These are phyloP conservation scores for Exophiala alcalophila DNA, from an alignment of 2,329 filamentous ascomycete species.

Conservation along the genomic window DNA sequence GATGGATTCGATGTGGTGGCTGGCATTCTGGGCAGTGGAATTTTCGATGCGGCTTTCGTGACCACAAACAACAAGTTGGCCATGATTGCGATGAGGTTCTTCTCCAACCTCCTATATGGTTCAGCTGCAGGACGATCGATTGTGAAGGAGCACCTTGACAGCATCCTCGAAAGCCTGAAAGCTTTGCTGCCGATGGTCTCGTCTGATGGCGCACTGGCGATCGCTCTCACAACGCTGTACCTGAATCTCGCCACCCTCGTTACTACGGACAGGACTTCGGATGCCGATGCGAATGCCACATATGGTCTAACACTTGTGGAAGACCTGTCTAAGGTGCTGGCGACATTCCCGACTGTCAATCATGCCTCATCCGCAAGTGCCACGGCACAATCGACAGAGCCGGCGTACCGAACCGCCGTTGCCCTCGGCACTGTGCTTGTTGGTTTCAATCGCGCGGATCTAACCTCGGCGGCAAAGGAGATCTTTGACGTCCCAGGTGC, in stretches of 20 bases:
- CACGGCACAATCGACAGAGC: conserved; percentile 72
- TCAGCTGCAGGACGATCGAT: conserved; percentile 68
- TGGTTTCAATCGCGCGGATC: conserved; percentile 55
- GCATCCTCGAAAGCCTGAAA: conserved; percentile 62
- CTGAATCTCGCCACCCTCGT: conserved; percentile 82
- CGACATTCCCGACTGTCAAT: conserved; percentile 23
- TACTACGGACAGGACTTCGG: conserved; percentile 43
- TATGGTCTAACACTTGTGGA: conserved; percentile 56
- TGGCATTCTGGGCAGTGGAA: conserved; percentile 55
- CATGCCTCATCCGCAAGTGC: conserved; percentile 29
- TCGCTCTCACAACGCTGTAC: conserved; percentile 76
- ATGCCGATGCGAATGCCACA: conserved; percentile 39
- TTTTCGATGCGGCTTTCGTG: conserved; percentile 58
- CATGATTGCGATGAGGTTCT: conserved; percentile 79
- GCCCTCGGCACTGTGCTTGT: conserved; percentile 73
- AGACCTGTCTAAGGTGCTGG: conserved; percentile 62
- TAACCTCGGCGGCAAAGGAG: conserved; percentile 57
- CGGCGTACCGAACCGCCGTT: conserved; percentile 76
- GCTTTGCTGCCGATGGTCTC: conserved; percentile 56
- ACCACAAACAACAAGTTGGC: conserved; percentile 67
- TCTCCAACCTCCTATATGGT: conserved; percentile 75
- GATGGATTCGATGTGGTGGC: conserved; percentile 58
- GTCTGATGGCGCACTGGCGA: conserved; percentile 72
- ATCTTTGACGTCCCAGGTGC: conserved; percentile 52
- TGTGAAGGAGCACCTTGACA: conserved; percentile 58